phyloP scores from a whole-genome alignment of 179 eudicot species.

The Sideroxylon spinosum region DNA sequence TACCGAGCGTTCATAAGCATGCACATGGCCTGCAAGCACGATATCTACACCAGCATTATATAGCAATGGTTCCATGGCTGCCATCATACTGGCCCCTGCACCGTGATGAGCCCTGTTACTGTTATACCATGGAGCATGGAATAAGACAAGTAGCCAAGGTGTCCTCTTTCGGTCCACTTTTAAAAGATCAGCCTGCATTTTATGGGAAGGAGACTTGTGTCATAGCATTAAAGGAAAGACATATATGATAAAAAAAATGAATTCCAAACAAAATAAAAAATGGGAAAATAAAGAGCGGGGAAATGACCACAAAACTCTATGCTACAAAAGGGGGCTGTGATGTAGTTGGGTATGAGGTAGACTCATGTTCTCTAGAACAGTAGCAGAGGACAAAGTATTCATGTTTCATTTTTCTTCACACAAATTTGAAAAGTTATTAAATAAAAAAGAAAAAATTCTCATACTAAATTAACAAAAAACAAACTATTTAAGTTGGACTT shows the following conservation, averaged over 20 bases:
- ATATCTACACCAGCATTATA: constrained; percentile 90
- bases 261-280: not conserved
- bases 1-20: constrained; percentile 96
- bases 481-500: not conserved
- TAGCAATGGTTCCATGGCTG: constrained; percentile 76
- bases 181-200: constrained; percentile 69
- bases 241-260: not conserved
- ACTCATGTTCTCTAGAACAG: not conserved
- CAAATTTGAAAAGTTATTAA: not conserved
- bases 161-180: constrained; percentile 84
- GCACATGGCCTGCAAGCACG: constrained; percentile 87
- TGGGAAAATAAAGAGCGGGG: not conserved
- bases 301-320: too few relatives aligned
- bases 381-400: too few relatives aligned
- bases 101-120: constrained; percentile 90
- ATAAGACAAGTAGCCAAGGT: constrained; percentile 82
- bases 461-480: not conserved
- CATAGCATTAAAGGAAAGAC: not conserved
- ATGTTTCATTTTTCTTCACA: not conserved
- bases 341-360: too few relatives aligned
- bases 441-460: not conserved
- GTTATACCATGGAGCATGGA: constrained; percentile 98
- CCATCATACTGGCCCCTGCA: constrained; percentile 92
- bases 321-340: too few relatives aligned
- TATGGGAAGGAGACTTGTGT: constrained; percentile 15